These are phyloP conservation scores for Gomphus sp. DNA, from an alignment of 1,284 basidiomycete species.

Conservation along the genomic window DNA sequence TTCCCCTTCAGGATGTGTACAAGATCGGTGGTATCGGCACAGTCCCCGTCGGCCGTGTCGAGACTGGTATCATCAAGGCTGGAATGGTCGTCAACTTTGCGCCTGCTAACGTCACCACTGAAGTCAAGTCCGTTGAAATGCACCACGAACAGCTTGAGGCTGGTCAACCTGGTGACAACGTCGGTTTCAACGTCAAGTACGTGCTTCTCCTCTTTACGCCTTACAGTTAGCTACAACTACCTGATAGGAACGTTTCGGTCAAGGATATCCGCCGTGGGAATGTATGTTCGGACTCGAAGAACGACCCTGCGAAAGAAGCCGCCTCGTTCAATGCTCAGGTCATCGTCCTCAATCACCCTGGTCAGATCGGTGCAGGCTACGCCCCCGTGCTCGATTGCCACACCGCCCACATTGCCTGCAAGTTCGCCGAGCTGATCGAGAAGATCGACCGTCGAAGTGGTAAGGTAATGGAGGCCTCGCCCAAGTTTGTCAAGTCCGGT, in stretches of 20 bases:
- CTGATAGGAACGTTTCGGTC: slow-evolving; percentile 94
- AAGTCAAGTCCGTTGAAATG: slow-evolving; percentile 99
- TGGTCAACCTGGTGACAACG: slow-evolving; percentile 98
- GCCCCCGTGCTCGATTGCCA: slow-evolving; percentile 99
- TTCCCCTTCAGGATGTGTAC: slow-evolving; percentile 99
- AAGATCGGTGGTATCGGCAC: slow-evolving; percentile 99
- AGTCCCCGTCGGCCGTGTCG: slow-evolving; percentile 99
- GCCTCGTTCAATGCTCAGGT: slow-evolving; percentile 99
- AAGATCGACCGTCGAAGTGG: slow-evolving; percentile 99
- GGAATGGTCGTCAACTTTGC: slow-evolving; percentile 99
- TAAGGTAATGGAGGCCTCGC: slow-evolving; percentile 79
- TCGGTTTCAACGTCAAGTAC: slow-evolving; percentile 95
- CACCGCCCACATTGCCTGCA: slow-evolving; percentile 99
- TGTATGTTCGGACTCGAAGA: slow-evolving; percentile 99
- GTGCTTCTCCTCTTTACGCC: slow-evolving; percentile 18
- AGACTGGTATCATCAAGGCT: slow-evolving; percentile 99
- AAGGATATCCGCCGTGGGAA: slow-evolving; percentile 99
- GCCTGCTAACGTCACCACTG: slow-evolving; percentile 97
- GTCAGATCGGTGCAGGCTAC: slow-evolving; percentile 98
- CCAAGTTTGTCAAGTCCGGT: slow-evolving; percentile 98
- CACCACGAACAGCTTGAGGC: slow-evolving; percentile 98
- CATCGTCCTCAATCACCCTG: slow-evolving; percentile 99
- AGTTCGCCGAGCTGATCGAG: slow-evolving; percentile 96
- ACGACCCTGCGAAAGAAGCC: slow-evolving; percentile 99
- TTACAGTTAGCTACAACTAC: slow-evolving; percentile 16